A percentile compares a stretch with the other conserved stretches of the same genome.
phyloP scores from a whole-genome alignment of 1,284 basidiomycete species.

The Agroathelia rolfsii region DNA sequence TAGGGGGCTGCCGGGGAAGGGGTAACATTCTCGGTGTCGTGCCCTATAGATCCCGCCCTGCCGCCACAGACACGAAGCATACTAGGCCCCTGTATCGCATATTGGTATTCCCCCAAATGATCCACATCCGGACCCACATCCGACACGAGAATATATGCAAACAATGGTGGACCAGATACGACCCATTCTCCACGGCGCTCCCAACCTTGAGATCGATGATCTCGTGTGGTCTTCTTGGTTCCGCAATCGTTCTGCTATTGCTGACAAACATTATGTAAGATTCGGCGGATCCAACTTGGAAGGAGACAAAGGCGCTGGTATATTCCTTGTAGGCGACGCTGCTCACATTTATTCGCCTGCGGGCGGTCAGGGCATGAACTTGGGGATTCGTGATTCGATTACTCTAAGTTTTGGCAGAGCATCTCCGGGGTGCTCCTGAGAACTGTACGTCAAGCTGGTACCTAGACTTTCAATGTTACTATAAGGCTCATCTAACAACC shows the following conservation, averaged over 20 bases:
- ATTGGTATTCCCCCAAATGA: slow-evolving; percentile 15
- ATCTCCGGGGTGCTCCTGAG: no score
- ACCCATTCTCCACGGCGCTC: slow-evolving; percentile 6
- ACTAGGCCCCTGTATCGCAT: slow-evolving; percentile 17
- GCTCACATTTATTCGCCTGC: slow-evolving; percentile 34
- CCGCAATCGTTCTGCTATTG: slow-evolving; percentile 21
- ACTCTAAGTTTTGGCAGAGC: slow-evolving; percentile 17
- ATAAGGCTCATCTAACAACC: no score
- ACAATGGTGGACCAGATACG: slow-evolving; percentile 20
- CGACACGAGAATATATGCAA: slow-evolving; percentile 19
- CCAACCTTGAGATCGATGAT: slow-evolving; percentile 9
- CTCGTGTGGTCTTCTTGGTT: slow-evolving; percentile 23
- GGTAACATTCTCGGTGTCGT: slow-evolving; percentile 14
- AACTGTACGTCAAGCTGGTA: no score
- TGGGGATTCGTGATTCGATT: slow-evolving; percentile 33
- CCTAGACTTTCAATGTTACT: no score
- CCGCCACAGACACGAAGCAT: neutral
- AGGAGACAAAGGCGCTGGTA: slow-evolving; percentile 17
- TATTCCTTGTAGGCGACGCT: slow-evolving; percentile 32
- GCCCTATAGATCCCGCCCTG: no score
- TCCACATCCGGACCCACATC: slow-evolving; percentile 16
- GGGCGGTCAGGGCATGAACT: slow-evolving; percentile 36
- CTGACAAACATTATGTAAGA: slow-evolving; percentile 18
- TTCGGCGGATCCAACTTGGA: slow-evolving; percentile 7
- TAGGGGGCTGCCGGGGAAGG: slow-evolving; percentile 14